Evolutionary conservation across 176 grass and related monocot species (phyloP).

Genomic region (Triticum dicoccoides): DNA sequence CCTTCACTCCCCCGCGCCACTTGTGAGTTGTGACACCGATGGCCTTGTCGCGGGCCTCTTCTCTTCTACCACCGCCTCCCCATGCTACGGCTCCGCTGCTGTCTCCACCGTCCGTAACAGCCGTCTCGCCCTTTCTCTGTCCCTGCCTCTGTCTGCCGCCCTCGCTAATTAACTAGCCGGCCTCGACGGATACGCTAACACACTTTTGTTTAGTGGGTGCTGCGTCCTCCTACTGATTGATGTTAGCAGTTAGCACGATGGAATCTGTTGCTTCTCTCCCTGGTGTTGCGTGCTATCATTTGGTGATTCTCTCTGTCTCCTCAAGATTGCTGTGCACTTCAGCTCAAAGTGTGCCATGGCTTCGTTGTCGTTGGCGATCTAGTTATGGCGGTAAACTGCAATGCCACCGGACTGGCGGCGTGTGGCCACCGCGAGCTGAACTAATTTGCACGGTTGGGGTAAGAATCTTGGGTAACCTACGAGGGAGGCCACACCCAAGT

Average conservation of each 20-base stretch:
- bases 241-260: not conserved
- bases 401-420: not conserved
- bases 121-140: not conserved
- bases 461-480: not conserved
- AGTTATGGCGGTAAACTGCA: not conserved
- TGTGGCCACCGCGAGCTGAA: not conserved
- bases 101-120: not conserved
- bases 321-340: not conserved
- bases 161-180: not conserved
- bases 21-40: not conserved
- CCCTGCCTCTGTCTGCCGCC: not conserved
- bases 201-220: not conserved
- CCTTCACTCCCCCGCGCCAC: not conserved
- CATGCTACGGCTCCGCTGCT: not conserved
- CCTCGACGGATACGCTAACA: not conserved
- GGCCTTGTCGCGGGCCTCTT: not conserved
- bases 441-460: not conserved
- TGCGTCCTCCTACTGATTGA: not conserved
- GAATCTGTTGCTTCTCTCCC: not conserved
- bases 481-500: not conserved
- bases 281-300: not conserved
- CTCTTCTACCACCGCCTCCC: not conserved
- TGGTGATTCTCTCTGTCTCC: not conserved
- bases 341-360: not conserved
- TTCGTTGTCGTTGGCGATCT: too few relatives aligned